Base-by-base conservation (phyloP, 441 rosid species). In the Manihot esculenta region DNA sequence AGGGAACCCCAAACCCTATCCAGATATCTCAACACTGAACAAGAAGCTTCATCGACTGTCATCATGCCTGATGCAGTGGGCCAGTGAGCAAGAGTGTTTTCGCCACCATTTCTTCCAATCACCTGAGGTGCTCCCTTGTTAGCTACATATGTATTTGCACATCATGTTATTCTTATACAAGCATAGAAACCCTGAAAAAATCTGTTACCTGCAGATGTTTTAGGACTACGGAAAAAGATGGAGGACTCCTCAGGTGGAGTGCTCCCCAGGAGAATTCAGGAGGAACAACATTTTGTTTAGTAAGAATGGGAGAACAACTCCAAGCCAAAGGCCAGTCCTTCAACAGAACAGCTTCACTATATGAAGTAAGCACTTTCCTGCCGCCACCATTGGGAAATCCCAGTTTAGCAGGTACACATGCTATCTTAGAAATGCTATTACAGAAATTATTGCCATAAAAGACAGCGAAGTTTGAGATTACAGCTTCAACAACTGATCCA, bases 291-390 rank as follows among this genome's bases (percentile, higher is more conserved):
- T 76, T 89, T 77, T 91, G 93, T 79, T 78, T 87, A 68, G 95
- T 79, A 78, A 95, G 84, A 78, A 89, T 91, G 70, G 99, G 98
- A 81, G 88, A 84, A 72, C 83, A 84, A 76, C 96, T 95, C 99
- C 99, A 95, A 76, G 95, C 94, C 76, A 95, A 84, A 81, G 99
- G 96, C 98, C 99, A 95, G 82, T 95, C 97, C 75, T 88, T 88
- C 66, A 81, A 80, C 68, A 95, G 76, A 76, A 95, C 82, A 69
- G 92, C 96, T 78, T 92, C 88, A 74, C 84, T 84, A 74, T 91
- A 95, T 68, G 98, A 84, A 72, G 98, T 83, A 76, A 95, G 97
- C 79, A 89, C 91, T 83, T 91, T 89, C 84, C 80, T 95, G 59
- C 92, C 89, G 74, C 87, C 88, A 67, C 82, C 81, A 80, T 85